A percentile compares a stretch with the other conserved stretches of the same genome.
Evolutionary conservation across 2,329 filamentous ascomycete species (phyloP).

Genomic region (Pezizomycotina sp.): DNA sequence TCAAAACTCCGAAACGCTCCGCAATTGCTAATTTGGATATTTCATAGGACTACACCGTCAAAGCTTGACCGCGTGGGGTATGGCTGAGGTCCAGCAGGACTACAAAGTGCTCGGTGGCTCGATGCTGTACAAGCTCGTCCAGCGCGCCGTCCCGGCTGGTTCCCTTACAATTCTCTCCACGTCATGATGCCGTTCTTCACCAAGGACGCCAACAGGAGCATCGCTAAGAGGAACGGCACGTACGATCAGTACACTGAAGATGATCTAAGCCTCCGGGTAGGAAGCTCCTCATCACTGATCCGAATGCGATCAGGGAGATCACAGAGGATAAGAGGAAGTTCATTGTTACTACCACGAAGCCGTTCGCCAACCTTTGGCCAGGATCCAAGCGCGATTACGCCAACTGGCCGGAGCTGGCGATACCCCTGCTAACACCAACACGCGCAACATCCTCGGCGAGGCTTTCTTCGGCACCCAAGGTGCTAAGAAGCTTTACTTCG

Average conservation of each 20-base stretch:
- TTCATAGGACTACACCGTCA: slow-evolving; percentile 15
- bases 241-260: slow-evolving; percentile 7
- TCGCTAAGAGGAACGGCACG: slow-evolving; percentile 10
- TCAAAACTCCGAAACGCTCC: no score
- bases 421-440: slow-evolving; percentile 5
- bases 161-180: slow-evolving; percentile 9
- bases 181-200: slow-evolving; percentile 18
- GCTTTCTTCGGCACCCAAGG: slow-evolving; percentile 8
- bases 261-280: no score
- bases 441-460: slow-evolving; percentile 10
- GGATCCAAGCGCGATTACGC: no score
- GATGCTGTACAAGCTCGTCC: slow-evolving; percentile 12
- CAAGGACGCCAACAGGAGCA: slow-evolving; percentile 11
- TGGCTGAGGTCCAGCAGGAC: slow-evolving; percentile 15
- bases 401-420: no score
- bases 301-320: slow-evolving; percentile 4
- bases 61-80: slow-evolving; percentile 16
- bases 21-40: no score
- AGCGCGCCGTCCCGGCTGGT: slow-evolving; percentile 18
- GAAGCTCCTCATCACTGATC: slow-evolving; percentile 2
- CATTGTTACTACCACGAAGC: no score
- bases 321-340: slow-evolving; percentile 1
- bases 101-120: slow-evolving; percentile 15
- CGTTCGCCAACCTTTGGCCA: no score
- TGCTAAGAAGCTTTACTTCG: slow-evolving; percentile 8